Conservation (phyloP, 345 rosid genomes). For the Excoecaria cochinchinensis region DNA sequence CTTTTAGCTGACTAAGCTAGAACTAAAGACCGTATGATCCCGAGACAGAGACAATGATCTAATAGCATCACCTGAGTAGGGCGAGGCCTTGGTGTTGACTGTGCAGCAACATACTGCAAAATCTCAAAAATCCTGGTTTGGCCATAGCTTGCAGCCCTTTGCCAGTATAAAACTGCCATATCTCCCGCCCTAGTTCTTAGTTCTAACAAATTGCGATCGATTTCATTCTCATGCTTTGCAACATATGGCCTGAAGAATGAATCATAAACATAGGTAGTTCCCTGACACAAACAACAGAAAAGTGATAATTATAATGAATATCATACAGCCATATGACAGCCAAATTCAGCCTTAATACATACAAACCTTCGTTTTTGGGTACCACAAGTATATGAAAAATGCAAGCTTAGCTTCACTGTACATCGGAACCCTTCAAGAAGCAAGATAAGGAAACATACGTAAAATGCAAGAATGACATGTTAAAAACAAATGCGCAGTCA, state of each 20-base stretch:
- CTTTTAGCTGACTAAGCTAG: not conserved
- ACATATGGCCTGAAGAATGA: constrained; percentile 61
- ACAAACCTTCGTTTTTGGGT: constrained; percentile 73
- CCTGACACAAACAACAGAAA: constrained; percentile 34
- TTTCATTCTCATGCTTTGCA: constrained; percentile 60
- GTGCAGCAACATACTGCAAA: constrained; percentile 51
- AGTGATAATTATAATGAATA: not conserved
- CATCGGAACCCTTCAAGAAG: constrained; percentile 70
- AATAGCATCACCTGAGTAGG: constrained; percentile 40
- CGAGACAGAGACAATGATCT: not conserved
- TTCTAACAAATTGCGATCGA: constrained; percentile 58
- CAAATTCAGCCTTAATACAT: not conserved
- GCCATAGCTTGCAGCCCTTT: constrained; percentile 51
- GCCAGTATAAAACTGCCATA: constrained; percentile 51
- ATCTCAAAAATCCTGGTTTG: constrained; percentile 51
- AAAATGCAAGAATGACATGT: not conserved
- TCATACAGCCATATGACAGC: not conserved
- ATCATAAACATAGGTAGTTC: constrained; percentile 64
- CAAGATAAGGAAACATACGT: constrained; percentile 9
- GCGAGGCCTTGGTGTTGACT: constrained; percentile 48
- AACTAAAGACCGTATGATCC: not conserved
- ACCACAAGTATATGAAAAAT: constrained; percentile 79
- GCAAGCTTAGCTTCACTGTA: constrained; percentile 81
- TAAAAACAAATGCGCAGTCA: not conserved
- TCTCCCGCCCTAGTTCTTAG: constrained; percentile 56